A percentile compares a stretch with the other conserved stretches of the same genome.
Conservation (phyloP, 169 alveolate species). For the Miamiensis avidus region DNA sequence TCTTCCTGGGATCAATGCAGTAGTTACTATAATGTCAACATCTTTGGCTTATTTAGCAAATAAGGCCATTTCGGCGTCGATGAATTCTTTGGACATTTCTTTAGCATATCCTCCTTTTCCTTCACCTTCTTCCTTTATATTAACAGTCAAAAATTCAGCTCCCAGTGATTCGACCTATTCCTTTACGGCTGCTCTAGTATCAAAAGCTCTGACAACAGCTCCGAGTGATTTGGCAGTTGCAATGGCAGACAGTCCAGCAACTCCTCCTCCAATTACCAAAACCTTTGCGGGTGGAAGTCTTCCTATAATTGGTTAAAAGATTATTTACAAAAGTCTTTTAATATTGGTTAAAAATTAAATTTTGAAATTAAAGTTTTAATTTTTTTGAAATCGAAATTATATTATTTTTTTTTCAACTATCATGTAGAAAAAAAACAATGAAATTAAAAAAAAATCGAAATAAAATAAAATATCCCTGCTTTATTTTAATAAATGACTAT, state of each 20-base stretch:
- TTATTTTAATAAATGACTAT: too few species aligned
- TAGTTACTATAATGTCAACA: slow-evolving; percentile 90
- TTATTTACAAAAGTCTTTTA: too few species aligned
- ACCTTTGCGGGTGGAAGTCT: slow-evolving; percentile 49
- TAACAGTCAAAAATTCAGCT: slow-evolving; percentile 63
- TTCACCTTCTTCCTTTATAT: slow-evolving; percentile 76
- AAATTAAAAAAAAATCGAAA: too few species aligned
- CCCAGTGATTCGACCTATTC: slow-evolving; percentile 84
- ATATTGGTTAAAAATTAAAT: too few species aligned
- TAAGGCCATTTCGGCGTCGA: slow-evolving; percentile 74
- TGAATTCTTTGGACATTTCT: slow-evolving; percentile 71
- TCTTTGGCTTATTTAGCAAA: slow-evolving; percentile 79
- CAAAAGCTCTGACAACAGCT: slow-evolving; percentile 89
- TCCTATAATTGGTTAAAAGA: too few species aligned
- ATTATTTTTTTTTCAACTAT: too few species aligned
- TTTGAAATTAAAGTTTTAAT: too few species aligned
- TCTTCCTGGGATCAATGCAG: slow-evolving; percentile 93
- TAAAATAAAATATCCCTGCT: too few species aligned
- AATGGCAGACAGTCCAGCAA: slow-evolving; percentile 96
- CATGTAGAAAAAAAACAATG: too few species aligned
- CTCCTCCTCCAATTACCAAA: slow-evolving; percentile 95
- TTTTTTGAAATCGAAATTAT: too few species aligned
- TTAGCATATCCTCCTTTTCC: slow-evolving; percentile 87
- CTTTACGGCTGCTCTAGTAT: slow-evolving; percentile 82
- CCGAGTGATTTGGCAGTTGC: slow-evolving; percentile 92